Base-by-base conservation (phyloP, 495 filamentous ascomycete genomes). In the Oidiodendron maius region DNA sequence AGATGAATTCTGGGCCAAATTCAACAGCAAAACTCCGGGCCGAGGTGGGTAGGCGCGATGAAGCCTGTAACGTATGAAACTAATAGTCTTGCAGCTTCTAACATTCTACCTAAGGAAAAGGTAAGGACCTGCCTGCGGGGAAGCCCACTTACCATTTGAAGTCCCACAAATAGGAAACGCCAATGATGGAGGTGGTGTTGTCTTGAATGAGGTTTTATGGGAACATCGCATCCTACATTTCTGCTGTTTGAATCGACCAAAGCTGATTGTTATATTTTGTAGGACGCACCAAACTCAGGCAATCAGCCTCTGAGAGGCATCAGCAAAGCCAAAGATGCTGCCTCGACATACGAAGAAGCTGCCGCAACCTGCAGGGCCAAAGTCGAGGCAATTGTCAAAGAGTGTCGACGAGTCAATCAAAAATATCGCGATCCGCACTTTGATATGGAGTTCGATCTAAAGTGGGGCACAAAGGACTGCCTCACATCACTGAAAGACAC, bases 351-450 rank as follows among this genome's bases (percentile, higher is more conserved):
- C 57, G 79, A 89, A 41, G 77, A 90, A 56, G 89, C 88, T 1
- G 77, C 72, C 16, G 71, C 69, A 3, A 74, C 78, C 40, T 96
- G 91, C 66, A 65, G 67, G 46, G 72, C 71, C 37, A 88, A 89
- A 43, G 90, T 96, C 4, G 79, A 78, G 25, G 84, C 87, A 57
- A 95, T 96, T 58, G 78, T 84, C 8, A 80, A 74, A 52, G 89
- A 95, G 64, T 96, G 90, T 63, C 71, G 81, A 20, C 75, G 87
- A 8, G 71, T 93, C 49, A 96, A 96, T 63, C 83, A 89, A 61
- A 95, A 91, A 63, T 96, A 95, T 59, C 78, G 84, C 3, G 91
- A 96, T 65, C 78, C 83, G 21, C 82, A 91, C 64, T 95, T 96
- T 60, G 87, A 96, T 61, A 82, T 96, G 41, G 86, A 90, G 56